These are phyloP conservation scores for Penicillium cosmopolitanum DNA, from an alignment of 495 filamentous ascomycete genomes.

Conservation along the genomic window DNA sequence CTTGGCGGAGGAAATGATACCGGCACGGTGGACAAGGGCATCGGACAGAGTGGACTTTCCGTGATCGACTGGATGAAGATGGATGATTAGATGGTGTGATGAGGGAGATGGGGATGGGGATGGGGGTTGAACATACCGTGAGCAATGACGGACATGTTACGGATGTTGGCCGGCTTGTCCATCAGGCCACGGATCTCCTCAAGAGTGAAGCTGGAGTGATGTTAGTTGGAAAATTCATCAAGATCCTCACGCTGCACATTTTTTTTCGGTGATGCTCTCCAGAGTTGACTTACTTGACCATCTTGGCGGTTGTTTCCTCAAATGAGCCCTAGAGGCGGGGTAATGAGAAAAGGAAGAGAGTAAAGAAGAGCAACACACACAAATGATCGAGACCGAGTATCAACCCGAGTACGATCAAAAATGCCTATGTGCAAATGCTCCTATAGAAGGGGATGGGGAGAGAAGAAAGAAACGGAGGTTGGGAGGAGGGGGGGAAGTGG, in stretches of 20 bases:
- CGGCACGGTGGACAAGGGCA: constrained; percentile 97
- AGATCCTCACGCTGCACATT: neutral
- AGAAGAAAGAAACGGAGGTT: constrained; percentile 29
- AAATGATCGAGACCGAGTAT: constrained; percentile 51
- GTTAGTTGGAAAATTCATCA: neutral
- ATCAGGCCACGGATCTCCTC: constrained; percentile 96
- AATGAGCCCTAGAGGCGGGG: constrained; percentile 50
- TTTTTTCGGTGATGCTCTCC: neutral
- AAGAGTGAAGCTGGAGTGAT: constrained; percentile 85
- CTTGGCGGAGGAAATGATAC: constrained; percentile 99
- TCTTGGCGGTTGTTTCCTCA: constrained; percentile 80
- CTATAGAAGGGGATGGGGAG: constrained; percentile 32
- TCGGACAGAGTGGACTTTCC: constrained; percentile 99
- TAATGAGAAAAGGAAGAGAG: constrained; percentile 29
- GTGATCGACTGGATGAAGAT: constrained; percentile 75
- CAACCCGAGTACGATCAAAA: constrained; percentile 53
- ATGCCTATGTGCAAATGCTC: constrained; percentile 52
- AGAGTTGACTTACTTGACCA: constrained; percentile 93
- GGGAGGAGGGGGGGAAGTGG: constrained; percentile 34
- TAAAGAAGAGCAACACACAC: constrained; percentile 44
- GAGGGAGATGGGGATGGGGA: neutral
- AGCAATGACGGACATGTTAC: constrained; percentile 99
- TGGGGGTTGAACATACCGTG: constrained; percentile 64
- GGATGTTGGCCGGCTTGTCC: constrained; percentile 98
- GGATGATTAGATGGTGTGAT: neutral